Percentiles rank a stretch among this genome's conserved stretches.
Evolutionary conservation across 2,329 filamentous ascomycete species (phyloP).

Genomic region (Paraconiothyrium sp.): DNA sequence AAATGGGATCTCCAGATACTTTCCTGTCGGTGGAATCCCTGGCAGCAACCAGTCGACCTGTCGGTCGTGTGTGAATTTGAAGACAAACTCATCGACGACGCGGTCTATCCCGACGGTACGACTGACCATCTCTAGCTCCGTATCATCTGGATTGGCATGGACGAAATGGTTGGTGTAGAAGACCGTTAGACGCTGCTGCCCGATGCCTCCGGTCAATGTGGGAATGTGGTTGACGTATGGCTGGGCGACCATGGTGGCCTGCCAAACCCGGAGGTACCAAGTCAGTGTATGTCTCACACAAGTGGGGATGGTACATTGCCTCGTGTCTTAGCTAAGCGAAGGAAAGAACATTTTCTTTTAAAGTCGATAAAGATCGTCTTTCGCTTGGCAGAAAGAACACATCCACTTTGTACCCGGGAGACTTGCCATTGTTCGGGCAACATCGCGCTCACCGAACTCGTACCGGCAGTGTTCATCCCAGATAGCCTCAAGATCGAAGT

Average conservation of each 20-base stretch:
- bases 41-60: slow-evolving; percentile 49
- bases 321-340: too few relatives aligned
- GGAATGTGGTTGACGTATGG: slow-evolving; percentile 83
- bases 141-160: slow-evolving; percentile 75
- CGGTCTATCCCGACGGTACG: slow-evolving; percentile 77
- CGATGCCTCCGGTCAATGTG: slow-evolving; percentile 74
- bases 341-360: too few relatives aligned
- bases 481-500: slow-evolving; percentile 77
- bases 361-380: too few relatives aligned
- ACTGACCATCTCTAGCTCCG: slow-evolving; percentile 73
- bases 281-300: too few relatives aligned
- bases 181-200: slow-evolving; percentile 66
- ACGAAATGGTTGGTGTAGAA: slow-evolving; percentile 82
- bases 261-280: too few relatives aligned
- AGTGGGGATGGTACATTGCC: too few relatives aligned
- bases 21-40: slow-evolving; percentile 43
- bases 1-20: slow-evolving; percentile 66
- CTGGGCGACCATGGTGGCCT: slow-evolving; percentile 77
- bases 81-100: slow-evolving; percentile 57
- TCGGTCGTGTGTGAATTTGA: slow-evolving; percentile 45
- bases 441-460: slow-evolving; percentile 74
- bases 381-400: too few relatives aligned
- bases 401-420: too few relatives aligned
- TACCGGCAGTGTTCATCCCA: slow-evolving; percentile 82
- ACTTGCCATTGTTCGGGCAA: slow-evolving; percentile 73